Evolutionary conservation across 169 alveolate genomes (phyloP), one percentile per base, ranked within the genome.

Genomic region (Plasmodium fragile): DNA sequence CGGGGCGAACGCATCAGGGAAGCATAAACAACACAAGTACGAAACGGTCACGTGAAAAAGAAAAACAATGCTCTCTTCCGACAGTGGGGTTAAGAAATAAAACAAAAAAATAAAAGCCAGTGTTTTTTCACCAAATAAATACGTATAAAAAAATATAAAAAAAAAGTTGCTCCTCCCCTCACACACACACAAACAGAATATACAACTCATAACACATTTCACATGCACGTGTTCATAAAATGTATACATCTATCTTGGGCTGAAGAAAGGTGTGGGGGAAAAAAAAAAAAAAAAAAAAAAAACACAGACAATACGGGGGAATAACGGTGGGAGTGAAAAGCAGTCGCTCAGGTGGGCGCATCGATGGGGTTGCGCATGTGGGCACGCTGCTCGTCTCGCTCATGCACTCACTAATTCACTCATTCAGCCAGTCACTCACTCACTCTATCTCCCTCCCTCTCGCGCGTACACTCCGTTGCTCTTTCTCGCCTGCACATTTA

Each of bases 181-280:
- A 49, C 59, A 43, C n/a, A 43, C 53, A 43, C 3, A 41, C 11
- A 41, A 3, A 43, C n/a, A 49, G 59, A 13, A 13, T 22, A 49
- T 49, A 13, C 59, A 49, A 49, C 59, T 49, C 59, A 49, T 49
- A 13, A 49, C 59, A 49, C 59, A 49, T 3, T 49, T 11, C 16
- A 22, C 59, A 49, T 49, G 45, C 30, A 73, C 22, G 82, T 73
- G 53, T 39, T 73, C 45, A 73, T 39, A 73, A 34, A 34, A 73
- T 73, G 22, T 73, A 73, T 39, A 39, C 82, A 73, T 73, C 82
- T 73, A 16, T 73, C 82, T 39, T 73, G 45, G 45, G 82, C 82
- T 73, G 82, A 73, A 73, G 45, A 34, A 22, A 13, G 53, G 59
- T 25, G 34, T 18, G 22, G 18, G 36, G 4, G 5, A 39, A 39